Percentiles rank a stretch among this genome's conserved stretches.
Evolutionary conservation across 192 early-diverging fungal genomes (phyloP).

Genomic region (Backusella macrospora): DNA sequence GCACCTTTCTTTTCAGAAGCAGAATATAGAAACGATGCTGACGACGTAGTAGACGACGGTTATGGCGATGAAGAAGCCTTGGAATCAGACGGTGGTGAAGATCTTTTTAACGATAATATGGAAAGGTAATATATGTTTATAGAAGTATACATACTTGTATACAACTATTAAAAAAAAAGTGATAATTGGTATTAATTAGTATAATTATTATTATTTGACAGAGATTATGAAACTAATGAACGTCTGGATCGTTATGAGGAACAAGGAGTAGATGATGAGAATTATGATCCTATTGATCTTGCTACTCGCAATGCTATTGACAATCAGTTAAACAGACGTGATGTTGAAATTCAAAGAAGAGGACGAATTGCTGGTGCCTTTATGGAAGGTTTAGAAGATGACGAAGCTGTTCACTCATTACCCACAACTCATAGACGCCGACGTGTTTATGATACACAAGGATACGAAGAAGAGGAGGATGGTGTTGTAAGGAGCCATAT

Average conservation of each 20-base stretch:
- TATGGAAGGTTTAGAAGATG: constrained; percentile 79
- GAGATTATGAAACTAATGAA: constrained; percentile 82
- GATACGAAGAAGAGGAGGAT: constrained; percentile 50
- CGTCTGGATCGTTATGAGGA: constrained; percentile 78
- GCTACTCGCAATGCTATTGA: constrained; percentile 75
- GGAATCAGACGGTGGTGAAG: constrained; percentile 85
- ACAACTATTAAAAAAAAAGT: background rate
- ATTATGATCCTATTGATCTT: constrained; percentile 74
- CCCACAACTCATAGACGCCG: constrained; percentile 54
- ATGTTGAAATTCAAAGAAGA: constrained; percentile 65
- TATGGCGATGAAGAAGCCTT: constrained; percentile 53
- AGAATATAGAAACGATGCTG: constrained; percentile 49
- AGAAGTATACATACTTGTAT: background rate
- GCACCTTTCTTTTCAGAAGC: constrained; percentile 54
- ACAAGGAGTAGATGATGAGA: constrained; percentile 83
- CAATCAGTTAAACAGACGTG: constrained; percentile 76
- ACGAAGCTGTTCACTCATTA: constrained; percentile 48
- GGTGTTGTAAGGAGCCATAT: constrained; percentile 33
- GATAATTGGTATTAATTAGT: background rate
- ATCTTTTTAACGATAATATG: constrained; percentile 87
- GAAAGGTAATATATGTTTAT: constrained; percentile 59
- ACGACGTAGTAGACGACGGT: constrained; percentile 58
- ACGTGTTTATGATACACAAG: constrained; percentile 56
- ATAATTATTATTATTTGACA: constrained; percentile 25
- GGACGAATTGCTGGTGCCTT: constrained; percentile 91